These are phyloP conservation scores for Coprinopsis strossmayeri DNA, from an alignment of 768 basidiomycete species.

Conservation along the genomic window DNA sequence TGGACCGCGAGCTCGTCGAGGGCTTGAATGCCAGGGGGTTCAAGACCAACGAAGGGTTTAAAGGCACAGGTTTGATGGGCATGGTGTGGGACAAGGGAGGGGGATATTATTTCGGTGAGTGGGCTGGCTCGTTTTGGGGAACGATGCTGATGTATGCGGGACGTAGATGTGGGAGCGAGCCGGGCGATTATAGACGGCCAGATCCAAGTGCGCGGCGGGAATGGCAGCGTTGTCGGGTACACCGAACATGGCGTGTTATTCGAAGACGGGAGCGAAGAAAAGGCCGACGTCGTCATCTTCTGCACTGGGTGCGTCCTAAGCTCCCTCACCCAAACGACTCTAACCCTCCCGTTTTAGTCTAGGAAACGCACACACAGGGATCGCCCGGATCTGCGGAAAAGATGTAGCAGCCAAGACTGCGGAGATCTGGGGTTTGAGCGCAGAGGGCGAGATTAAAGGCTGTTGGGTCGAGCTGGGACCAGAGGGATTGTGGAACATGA, in stretches of 20 bases:
- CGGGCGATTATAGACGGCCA: conserved; percentile 55
- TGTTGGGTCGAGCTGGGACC: conserved; percentile 24
- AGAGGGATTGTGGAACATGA: conserved; percentile 49
- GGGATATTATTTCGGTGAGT: conserved; percentile 13
- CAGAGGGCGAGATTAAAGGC: conserved; percentile 53
- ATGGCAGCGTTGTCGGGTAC: conserved; percentile 36
- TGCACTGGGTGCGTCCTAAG: conserved; percentile 11
- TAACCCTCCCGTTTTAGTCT: conserved; percentile 28
- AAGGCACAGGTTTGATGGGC: conserved; percentile 9
- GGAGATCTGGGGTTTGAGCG: conserved; percentile 55
- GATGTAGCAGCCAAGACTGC: conserved; percentile 36
- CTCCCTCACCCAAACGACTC: conserved; percentile 41
- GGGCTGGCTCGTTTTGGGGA: neutral
- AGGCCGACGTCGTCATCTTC: conserved; percentile 30
- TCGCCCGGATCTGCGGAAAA: conserved; percentile 36
- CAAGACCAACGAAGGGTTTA: conserved; percentile 10
- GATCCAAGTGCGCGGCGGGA: conserved; percentile 57
- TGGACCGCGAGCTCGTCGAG: conserved; percentile 7
- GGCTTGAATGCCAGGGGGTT: conserved; percentile 12
- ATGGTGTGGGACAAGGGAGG: conserved; percentile 8
- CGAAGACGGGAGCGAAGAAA: conserved; percentile 35
- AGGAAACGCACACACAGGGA: conserved; percentile 28
- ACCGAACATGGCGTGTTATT: conserved; percentile 35
- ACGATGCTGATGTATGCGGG: neutral
- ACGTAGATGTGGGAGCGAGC: conserved; percentile 45